Conservation (phyloP, 148 eudicot species). For the Rhododendron ferrugineum region DNA sequence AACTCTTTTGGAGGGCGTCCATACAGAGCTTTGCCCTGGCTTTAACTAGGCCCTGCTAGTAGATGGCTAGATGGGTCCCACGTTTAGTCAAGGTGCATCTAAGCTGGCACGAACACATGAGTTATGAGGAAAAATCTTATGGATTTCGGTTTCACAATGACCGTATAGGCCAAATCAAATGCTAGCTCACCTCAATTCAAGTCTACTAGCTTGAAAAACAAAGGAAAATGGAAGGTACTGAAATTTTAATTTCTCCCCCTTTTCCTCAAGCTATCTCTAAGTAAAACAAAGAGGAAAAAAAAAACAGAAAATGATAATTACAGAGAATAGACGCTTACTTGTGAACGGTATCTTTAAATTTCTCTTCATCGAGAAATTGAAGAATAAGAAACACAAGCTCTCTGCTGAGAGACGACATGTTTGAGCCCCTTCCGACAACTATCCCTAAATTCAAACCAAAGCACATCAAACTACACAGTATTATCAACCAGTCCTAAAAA, state of each 20-base stretch:
- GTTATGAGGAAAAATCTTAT: not conserved
- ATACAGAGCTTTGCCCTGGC: not conserved
- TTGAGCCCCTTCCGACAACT: slow-evolving; percentile 21
- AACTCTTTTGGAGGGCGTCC: not conserved
- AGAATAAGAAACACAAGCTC: slow-evolving; percentile 87
- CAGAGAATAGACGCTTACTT: slow-evolving; percentile 32
- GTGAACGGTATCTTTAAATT: slow-evolving; percentile 82
- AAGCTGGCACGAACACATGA: not conserved
- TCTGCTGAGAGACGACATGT: slow-evolving; percentile 83
- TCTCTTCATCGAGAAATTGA: slow-evolving; percentile 96
- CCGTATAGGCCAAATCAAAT: not conserved
- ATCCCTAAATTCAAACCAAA: slow-evolving; percentile 25
- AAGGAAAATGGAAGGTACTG: not conserved
- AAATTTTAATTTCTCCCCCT: not conserved
- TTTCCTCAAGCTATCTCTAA: not conserved
- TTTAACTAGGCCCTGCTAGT: not conserved
- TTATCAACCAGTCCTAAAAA: not conserved
- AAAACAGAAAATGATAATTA: not conserved
- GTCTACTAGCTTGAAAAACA: not conserved
- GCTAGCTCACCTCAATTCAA: not conserved
- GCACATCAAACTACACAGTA: not conserved
- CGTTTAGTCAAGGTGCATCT: not conserved
- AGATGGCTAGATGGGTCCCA: not conserved
- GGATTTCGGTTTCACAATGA: not conserved
- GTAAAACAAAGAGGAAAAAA: not conserved